Percentiles rank a stretch among this genome's conserved stretches.
Conservation (phyloP, 148 eudicot species). For the Chenopodium quinoa region DNA sequence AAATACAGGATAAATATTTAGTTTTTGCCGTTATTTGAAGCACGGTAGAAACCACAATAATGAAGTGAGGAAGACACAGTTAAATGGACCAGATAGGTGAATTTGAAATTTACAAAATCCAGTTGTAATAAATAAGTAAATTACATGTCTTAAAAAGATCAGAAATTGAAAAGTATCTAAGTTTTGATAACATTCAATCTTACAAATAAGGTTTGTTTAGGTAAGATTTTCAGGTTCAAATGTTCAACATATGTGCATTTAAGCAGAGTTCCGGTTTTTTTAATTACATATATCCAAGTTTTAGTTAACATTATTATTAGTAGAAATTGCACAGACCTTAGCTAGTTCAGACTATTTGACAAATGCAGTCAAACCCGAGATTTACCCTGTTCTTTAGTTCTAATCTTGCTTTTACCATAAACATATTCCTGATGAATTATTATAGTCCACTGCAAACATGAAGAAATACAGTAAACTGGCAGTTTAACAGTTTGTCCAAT, state of each 20-base stretch:
- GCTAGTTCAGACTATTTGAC: background rate
- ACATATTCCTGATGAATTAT: background rate
- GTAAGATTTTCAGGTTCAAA: background rate
- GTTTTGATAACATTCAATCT: background rate
- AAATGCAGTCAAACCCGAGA: background rate
- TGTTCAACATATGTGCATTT: background rate
- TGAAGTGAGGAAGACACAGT: background rate
- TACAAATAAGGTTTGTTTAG: background rate
- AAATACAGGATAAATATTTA: background rate
- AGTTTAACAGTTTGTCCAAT: background rate
- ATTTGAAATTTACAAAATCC: conserved; percentile 1
- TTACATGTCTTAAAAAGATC: background rate
- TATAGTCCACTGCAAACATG: background rate
- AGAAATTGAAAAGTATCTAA: background rate
- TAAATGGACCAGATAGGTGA: background rate
- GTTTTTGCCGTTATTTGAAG: background rate
- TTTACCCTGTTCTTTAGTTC: background rate
- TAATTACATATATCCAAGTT: background rate
- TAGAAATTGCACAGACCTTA: background rate
- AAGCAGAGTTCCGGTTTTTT: background rate
- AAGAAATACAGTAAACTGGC: background rate
- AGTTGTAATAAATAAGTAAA: background rate
- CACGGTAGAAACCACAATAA: background rate
- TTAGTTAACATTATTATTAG: background rate
- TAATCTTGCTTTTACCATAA: background rate